phyloP scores from a whole-genome alignment of 768 basidiomycete genomes.

The Termitomyces sp. region DNA sequence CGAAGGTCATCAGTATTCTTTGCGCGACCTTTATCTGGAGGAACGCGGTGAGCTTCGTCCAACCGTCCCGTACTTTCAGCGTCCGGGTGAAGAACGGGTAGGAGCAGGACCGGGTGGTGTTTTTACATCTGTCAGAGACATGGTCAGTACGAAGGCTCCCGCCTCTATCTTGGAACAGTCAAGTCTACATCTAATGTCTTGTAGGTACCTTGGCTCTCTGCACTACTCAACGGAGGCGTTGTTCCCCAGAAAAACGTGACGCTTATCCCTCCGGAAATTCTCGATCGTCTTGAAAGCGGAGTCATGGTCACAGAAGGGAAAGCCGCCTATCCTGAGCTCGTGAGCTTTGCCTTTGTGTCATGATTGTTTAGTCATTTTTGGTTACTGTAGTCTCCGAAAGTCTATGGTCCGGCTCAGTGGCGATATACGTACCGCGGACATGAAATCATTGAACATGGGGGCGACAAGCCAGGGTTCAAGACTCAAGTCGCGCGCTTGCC shows the following conservation, averaged over 20 bases:
- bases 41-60: conserved; percentile 29
- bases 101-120: conserved; percentile 43
- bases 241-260: conserved; percentile 35
- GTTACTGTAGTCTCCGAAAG: conserved; percentile 31
- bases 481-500: conserved; percentile 18
- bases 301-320: conserved; percentile 29
- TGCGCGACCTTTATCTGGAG: conserved; percentile 26
- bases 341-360: conserved; percentile 14
- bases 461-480: conserved; percentile 35
- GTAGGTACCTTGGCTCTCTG: conserved; percentile 31
- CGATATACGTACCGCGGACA: conserved; percentile 36
- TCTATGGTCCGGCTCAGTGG: conserved; percentile 39
- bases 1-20: conserved; percentile 32
- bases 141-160: conserved; percentile 21
- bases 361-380: too few relatives aligned
- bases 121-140: conserved; percentile 34
- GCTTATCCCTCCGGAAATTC: conserved; percentile 31
- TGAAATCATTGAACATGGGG: conserved; percentile 42
- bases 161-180: not conserved
- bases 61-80: conserved; percentile 35
- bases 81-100: conserved; percentile 34
- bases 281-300: conserved; percentile 34
- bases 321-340: conserved; percentile 33
- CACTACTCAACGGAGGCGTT: conserved; percentile 36
- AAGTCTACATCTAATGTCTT: not conserved